phyloP scores from a whole-genome alignment of 192 early-diverging fungal species.

The Coemansia sp. region DNA sequence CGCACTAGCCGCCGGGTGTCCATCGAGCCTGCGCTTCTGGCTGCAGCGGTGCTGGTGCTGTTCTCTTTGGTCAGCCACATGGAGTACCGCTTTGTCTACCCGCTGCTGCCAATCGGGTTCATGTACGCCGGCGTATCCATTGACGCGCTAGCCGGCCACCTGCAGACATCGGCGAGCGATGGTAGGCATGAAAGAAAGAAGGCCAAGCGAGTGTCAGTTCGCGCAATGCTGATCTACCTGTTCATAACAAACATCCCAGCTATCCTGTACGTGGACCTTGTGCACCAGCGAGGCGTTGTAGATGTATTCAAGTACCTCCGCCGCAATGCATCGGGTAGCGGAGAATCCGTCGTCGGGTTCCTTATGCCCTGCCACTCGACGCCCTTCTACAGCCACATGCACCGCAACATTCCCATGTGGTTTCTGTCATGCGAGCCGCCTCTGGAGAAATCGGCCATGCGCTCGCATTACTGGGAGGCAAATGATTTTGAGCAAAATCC shows the following conservation, averaged over 20 bases:
- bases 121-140: constrained; percentile 55
- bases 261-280: constrained; percentile 69
- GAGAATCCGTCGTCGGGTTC: constrained; percentile 58
- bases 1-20: constrained; percentile 6
- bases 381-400: constrained; percentile 87
- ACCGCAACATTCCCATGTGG: constrained; percentile 70
- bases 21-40: constrained; percentile 44
- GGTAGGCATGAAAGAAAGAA: neutral
- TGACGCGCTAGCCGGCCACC: constrained; percentile 34
- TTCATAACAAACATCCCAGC: constrained; percentile 67
- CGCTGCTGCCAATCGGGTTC: constrained; percentile 72
- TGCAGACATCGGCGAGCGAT: neutral
- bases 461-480: constrained; percentile 71
- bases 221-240: constrained; percentile 39
- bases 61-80: constrained; percentile 87
- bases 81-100: constrained; percentile 95
- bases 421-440: constrained; percentile 95
- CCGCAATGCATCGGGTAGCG: constrained; percentile 23
- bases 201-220: constrained; percentile 7
- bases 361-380: constrained; percentile 99
- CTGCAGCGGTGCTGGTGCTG: constrained; percentile 57
- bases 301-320: constrained; percentile 82
- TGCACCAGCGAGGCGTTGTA: constrained; percentile 93
- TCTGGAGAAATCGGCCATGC: constrained; percentile 33
- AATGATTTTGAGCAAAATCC: constrained; percentile 81